phyloP scores from a whole-genome alignment of 148 eudicot species.

The Rhododendron ferrugineum region DNA sequence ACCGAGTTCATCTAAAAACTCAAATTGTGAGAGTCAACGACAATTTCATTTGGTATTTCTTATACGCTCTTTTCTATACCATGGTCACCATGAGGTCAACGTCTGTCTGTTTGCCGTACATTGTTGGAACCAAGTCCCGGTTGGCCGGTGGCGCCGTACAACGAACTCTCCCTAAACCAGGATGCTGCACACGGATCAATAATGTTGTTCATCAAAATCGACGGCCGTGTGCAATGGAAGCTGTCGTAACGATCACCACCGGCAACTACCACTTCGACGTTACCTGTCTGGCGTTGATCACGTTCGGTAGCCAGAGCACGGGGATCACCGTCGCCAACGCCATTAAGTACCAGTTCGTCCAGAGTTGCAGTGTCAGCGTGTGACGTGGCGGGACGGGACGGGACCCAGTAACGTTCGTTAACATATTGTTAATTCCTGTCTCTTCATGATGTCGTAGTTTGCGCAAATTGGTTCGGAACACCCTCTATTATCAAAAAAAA shows the following conservation, averaged over 20 bases:
- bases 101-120: conserved; percentile 69
- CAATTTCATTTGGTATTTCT: neutral
- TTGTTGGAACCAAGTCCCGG: conserved; percentile 42
- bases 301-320: conserved; percentile 33
- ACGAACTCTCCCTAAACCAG: too few species aligned
- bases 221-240: conserved; percentile 60
- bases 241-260: conserved; percentile 46
- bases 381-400: too few species aligned
- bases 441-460: too few species aligned
- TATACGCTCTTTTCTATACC: neutral
- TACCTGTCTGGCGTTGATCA: conserved; percentile 47
- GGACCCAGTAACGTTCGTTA: too few species aligned
- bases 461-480: too few species aligned
- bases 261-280: conserved; percentile 47
- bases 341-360: conserved; percentile 56
- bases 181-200: conserved; percentile 42
- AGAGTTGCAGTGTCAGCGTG: conserved; percentile 50
- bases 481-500: too few species aligned
- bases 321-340: conserved; percentile 38
- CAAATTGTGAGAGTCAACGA: neutral
- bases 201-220: conserved; percentile 34
- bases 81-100: conserved; percentile 38
- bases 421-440: too few species aligned
- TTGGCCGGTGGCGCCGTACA: conserved; percentile 62
- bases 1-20: too few species aligned